Percentiles rank a stretch among this genome's conserved stretches.
Conservation (phyloP, 169 alveolate genomes). For the Plasmodium chabaudi region DNA sequence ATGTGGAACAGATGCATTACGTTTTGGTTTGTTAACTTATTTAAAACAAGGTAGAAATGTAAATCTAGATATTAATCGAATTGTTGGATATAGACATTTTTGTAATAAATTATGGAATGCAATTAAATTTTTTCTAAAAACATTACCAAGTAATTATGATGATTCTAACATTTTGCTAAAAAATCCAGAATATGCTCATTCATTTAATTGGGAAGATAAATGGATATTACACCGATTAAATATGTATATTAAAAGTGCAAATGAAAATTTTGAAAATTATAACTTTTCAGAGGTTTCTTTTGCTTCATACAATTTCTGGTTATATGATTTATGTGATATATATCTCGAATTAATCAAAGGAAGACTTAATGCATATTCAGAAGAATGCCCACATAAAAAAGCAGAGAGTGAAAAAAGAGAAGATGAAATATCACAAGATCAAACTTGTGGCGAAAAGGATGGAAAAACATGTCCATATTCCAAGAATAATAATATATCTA, state of each 20-base stretch:
- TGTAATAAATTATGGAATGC: conserved; percentile 99
- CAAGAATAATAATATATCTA: conserved; percentile 24
- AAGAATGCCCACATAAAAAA: not conserved
- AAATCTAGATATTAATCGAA: conserved; percentile 96
- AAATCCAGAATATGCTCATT: conserved; percentile 64
- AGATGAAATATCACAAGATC: conserved; percentile 21
- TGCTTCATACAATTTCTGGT: conserved; percentile 95
- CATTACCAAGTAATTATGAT: conserved; percentile 82
- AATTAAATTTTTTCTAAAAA: conserved; percentile 92
- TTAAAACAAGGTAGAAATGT: conserved; percentile 96
- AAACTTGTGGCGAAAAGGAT: not conserved
- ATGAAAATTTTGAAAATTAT: conserved; percentile 91
- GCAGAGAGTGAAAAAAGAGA: conserved; percentile 22
- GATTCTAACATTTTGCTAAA: conserved; percentile 77
- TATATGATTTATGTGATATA: conserved; percentile 97
- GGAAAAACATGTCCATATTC: conserved; percentile 79
- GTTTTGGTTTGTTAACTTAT: conserved; percentile 95
- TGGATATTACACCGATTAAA: conserved; percentile 95
- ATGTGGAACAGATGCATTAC: conserved; percentile 99
- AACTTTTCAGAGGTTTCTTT: conserved; percentile 96
- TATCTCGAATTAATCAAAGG: conserved; percentile 96
- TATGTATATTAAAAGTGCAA: conserved; percentile 82
- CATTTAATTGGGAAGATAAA: conserved; percentile 92
- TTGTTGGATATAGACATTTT: conserved; percentile 97
- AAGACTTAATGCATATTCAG: conserved; percentile 79